phyloP scores from a whole-genome alignment of 2,329 filamentous ascomycete species.

The Stemphylium vesicarium region DNA sequence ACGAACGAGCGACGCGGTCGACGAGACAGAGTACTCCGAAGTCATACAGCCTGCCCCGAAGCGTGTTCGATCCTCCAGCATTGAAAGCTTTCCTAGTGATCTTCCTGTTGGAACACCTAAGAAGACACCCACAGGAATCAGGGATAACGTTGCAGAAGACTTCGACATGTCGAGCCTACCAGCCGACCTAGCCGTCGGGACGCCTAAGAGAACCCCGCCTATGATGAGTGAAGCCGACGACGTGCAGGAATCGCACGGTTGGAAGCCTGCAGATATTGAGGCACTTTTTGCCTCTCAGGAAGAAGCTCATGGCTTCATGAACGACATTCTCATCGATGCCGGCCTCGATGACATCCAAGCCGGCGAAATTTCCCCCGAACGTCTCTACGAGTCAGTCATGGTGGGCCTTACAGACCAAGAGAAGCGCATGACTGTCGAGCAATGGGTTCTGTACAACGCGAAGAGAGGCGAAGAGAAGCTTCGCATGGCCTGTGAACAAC shows the following conservation, averaged over 20 bases:
- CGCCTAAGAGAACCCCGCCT: slow-evolving; percentile 36
- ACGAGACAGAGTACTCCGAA: slow-evolving; percentile 8
- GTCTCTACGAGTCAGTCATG: slow-evolving; percentile 59
- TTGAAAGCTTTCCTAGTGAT: slow-evolving; percentile 29
- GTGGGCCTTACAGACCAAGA: slow-evolving; percentile 74
- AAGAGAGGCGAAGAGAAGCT: slow-evolving; percentile 79
- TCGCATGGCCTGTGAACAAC: slow-evolving; percentile 78
- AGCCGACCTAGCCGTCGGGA: slow-evolving; percentile 43
- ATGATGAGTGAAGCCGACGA: slow-evolving; percentile 22
- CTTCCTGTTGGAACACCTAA: slow-evolving; percentile 32
- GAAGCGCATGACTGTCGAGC: slow-evolving; percentile 88
- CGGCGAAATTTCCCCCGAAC: slow-evolving; percentile 30
- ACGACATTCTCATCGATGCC: slow-evolving; percentile 37
- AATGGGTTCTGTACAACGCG: slow-evolving; percentile 89
- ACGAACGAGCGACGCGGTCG: slow-evolving; percentile 24
- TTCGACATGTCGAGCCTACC: slow-evolving; percentile 29
- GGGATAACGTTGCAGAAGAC: slow-evolving; percentile 9
- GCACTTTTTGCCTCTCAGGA: slow-evolving; percentile 61
- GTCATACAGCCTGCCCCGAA: slow-evolving; percentile 15
- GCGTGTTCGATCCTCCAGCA: slow-evolving; percentile 26
- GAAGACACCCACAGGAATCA: slow-evolving; percentile 20
- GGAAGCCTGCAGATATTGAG: slow-evolving; percentile 80
- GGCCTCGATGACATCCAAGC: slow-evolving; percentile 39
- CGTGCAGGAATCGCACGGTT: slow-evolving; percentile 53
- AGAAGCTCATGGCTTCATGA: slow-evolving; percentile 28